Percentiles rank a stretch among this genome's conserved stretches.
Conservation (phyloP, 2,329 filamentous ascomycete genomes). For the Colletotrichum filicis region DNA sequence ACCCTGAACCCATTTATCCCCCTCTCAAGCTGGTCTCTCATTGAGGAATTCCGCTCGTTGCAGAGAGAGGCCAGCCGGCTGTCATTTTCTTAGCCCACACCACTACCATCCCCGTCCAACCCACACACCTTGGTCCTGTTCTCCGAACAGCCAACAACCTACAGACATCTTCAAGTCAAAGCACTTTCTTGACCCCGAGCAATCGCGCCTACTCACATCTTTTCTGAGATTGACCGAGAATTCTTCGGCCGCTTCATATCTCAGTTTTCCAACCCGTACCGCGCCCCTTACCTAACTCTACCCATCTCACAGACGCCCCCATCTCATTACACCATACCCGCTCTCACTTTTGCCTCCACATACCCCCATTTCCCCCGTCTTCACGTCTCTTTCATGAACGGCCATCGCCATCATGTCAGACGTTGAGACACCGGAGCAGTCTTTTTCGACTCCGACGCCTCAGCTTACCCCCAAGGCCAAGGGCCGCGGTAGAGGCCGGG, state of each 20-base stretch:
- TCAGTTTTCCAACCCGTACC: constrained; percentile 14
- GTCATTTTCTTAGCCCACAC: constrained; percentile 35
- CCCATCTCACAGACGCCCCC: constrained; percentile 25
- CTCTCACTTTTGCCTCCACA: constrained; percentile 34
- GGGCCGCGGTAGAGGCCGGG: constrained; percentile 37
- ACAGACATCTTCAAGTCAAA: constrained; percentile 29
- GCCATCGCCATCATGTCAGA: constrained; percentile 44
- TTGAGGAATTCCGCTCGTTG: constrained; percentile 21
- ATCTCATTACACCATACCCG: constrained; percentile 35
- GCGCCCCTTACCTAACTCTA: constrained; percentile 1
- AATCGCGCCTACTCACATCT: constrained; percentile 16
- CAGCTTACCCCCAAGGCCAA: constrained; percentile 38
- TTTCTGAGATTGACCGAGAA: neutral
- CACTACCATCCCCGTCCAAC: constrained; percentile 21
- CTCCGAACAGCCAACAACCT: constrained; percentile 38
- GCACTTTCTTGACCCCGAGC: constrained; percentile 6
- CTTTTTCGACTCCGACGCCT: constrained; percentile 33
- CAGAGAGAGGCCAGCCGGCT: constrained; percentile 32
- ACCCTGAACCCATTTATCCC: constrained; percentile 3
- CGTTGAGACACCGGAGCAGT: constrained; percentile 35
- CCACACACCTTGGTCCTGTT: constrained; percentile 30
- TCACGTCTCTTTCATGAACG: constrained; percentile 35
- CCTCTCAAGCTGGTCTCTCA: constrained; percentile 17
- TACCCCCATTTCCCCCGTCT: constrained; percentile 21
- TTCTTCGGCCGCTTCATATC: constrained; percentile 1